Base-by-base conservation (phyloP, 1,284 basidiomycete species). In the Rhodotorula sp. region DNA sequence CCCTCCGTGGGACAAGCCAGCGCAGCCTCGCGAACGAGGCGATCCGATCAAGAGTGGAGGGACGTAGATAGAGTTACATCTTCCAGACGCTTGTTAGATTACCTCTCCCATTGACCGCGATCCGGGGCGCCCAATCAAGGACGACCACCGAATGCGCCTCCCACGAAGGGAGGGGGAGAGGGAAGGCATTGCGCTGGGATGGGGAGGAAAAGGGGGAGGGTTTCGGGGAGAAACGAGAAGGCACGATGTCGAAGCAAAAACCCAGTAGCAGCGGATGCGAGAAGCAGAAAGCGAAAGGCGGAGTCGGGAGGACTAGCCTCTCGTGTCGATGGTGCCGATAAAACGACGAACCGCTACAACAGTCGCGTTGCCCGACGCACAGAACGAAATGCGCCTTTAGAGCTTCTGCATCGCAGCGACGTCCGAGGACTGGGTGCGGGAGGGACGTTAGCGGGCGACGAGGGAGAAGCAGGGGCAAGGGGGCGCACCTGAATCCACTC, bases 401-500 rank as follows among this genome's bases (percentile, higher is more conserved):
- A 72, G 67, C 66, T 73, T 72, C 51, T 70, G 66, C 71, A 71
- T 77, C 54, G 69, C 76, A 37, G 65, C 74, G 50, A 97, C 82
- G 83, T 99, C 97, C 59, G 91, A 87, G 82, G 92, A 95, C 70
- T 72, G 62, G 3, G 27, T 9, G 53, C 2, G n/a, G 27, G 25
- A 29, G 12, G 22, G 3, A n/a, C 29, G 59, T 64, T 25, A 48
- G 55, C 39, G 27, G 29, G 36, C 15, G 22, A 39, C 2, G 21
- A 21, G 2, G 27, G 44, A 41, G 63, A 22, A 13, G 13, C 8
- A 9, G 12, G 21, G n/a, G 36, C 25, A 41, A 22, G 6, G 29
- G n/a, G 51, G 46, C 63, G 53, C 15, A 59, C 63, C 87, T 99
- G 96, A 78, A 98, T 90, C 83, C 91, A 94, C 82, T 99, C 97